Percentiles rank a stretch among this genome's conserved stretches.
These are phyloP conservation scores for Apophysomyces elegans DNA, from an alignment of 371 early-diverging fungal genomes.

Conservation along the genomic window DNA sequence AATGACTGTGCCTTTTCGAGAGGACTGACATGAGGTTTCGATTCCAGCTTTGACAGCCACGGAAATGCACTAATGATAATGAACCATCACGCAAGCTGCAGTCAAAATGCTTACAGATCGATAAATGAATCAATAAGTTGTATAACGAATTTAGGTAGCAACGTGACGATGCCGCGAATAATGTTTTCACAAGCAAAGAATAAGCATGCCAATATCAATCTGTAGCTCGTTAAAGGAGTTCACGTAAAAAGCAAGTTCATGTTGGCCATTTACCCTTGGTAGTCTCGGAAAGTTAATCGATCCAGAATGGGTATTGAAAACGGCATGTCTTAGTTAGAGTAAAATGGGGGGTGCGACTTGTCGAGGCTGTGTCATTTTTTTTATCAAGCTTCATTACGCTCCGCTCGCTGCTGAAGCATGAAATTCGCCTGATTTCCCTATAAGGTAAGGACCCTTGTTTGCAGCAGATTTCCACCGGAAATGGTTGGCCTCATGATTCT, in stretches of 20 bases:
- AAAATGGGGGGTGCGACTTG: conserved; percentile 1
- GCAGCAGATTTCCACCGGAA: too few relatives aligned
- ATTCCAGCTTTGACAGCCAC: conserved; percentile 54
- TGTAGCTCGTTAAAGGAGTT: conserved; percentile 8
- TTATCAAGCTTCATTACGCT: background rate
- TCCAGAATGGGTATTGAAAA: conserved; percentile 55
- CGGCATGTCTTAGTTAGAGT: conserved; percentile 9
- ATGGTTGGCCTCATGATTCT: too few relatives aligned
- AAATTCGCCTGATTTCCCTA: too few relatives aligned
- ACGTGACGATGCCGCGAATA: conserved; percentile 65
- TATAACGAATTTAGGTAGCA: conserved; percentile 63
- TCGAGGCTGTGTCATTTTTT: background rate
- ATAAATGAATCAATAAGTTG: conserved; percentile 43
- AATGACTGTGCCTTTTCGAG: conserved; percentile 64
- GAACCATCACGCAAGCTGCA: conserved; percentile 1
- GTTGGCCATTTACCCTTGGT: conserved; percentile 35
- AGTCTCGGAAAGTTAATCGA: conserved; percentile 56
- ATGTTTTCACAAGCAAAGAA: conserved; percentile 72
- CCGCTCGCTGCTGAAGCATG: background rate
- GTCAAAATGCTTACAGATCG: conserved; percentile 44
- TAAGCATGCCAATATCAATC: conserved; percentile 64
- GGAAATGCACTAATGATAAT: conserved; percentile 43
- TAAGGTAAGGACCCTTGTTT: too few relatives aligned
- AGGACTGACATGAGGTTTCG: conserved; percentile 59
- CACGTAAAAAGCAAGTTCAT: background rate